Conservation (phyloP, 768 basidiomycete genomes). For the Leccinum olivaceopallidum region DNA sequence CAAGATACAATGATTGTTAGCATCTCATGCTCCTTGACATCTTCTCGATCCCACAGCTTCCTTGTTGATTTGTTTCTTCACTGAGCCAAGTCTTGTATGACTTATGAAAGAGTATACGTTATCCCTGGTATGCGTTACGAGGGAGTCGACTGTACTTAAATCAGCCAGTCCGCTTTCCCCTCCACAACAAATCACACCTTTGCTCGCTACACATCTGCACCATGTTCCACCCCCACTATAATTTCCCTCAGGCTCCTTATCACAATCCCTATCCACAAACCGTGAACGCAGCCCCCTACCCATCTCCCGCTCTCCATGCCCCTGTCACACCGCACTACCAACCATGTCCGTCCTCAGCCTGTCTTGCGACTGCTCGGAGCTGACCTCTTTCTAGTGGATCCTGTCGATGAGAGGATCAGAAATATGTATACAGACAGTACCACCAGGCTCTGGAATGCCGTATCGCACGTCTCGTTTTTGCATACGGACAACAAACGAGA, state of each 20-base stretch:
- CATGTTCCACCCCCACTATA: constrained; percentile 8
- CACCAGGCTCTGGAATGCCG: not conserved
- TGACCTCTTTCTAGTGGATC: constrained; percentile 9
- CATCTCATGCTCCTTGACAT: not conserved
- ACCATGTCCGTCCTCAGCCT: constrained; percentile 13
- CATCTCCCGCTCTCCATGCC: constrained; percentile 1
- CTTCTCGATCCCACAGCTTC: not conserved
- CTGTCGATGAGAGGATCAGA: constrained; percentile 9
- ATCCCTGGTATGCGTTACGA: too few species aligned
- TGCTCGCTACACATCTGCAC: not conserved
- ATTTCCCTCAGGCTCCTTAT: not conserved
- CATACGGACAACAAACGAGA: not conserved
- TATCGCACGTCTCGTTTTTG: constrained; percentile 7
- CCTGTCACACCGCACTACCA: not conserved
- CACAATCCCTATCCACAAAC: not conserved
- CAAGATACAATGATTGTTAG: constrained; percentile 8
- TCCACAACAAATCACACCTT: not conserved
- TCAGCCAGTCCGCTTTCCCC: not conserved
- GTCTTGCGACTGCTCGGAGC: not conserved
- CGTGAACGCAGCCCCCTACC: not conserved
- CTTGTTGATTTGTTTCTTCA: not conserved
- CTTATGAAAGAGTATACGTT: too few species aligned
- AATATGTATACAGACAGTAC: not conserved
- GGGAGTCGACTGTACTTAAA: not conserved
- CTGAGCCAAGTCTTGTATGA: not conserved